A percentile compares a stretch with the other conserved stretches of the same genome.
Evolutionary conservation across 2,329 filamentous ascomycete species (phyloP).

Genomic region (Nemania sp.): DNA sequence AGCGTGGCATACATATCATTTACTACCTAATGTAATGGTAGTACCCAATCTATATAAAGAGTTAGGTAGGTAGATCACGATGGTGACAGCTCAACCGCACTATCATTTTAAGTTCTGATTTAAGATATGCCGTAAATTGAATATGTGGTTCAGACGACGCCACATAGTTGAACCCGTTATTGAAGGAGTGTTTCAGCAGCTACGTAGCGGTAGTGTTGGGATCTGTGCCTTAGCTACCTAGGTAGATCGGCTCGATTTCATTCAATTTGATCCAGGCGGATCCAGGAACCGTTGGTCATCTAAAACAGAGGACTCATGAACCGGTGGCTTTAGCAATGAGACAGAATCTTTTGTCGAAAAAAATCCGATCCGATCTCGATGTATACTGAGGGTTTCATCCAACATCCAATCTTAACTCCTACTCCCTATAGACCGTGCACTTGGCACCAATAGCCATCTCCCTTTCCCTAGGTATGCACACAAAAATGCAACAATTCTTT

Average conservation of each 20-base stretch:
- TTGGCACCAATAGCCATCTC: background rate
- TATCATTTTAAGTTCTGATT: no score
- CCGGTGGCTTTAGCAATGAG: conserved; percentile 3
- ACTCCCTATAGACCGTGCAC: background rate
- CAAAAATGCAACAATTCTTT: background rate
- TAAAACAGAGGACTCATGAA: conserved; percentile 18
- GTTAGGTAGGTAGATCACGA: no score
- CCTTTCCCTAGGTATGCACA: background rate
- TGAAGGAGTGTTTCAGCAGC: conserved; percentile 30
- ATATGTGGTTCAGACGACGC: conserved; percentile 14
- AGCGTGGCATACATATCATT: background rate
- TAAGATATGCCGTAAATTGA: background rate
- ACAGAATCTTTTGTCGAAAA: conserved; percentile 11
- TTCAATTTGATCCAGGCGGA: background rate
- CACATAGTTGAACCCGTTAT: conserved; percentile 12
- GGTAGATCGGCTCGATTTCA: conserved; percentile 3
- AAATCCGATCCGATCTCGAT: conserved; percentile 2
- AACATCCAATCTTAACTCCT: background rate
- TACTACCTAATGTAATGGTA: no score
- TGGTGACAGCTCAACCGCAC: background rate
- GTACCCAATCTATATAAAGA: no score
- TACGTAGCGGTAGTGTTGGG: background rate
- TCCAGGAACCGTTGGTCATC: conserved; percentile 15
- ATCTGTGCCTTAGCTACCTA: conserved; percentile 12
- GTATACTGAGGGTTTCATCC: conserved; percentile 14